Base-by-base conservation (phyloP, 2,329 filamentous ascomycete genomes). In the Diaporthe caulivora region DNA sequence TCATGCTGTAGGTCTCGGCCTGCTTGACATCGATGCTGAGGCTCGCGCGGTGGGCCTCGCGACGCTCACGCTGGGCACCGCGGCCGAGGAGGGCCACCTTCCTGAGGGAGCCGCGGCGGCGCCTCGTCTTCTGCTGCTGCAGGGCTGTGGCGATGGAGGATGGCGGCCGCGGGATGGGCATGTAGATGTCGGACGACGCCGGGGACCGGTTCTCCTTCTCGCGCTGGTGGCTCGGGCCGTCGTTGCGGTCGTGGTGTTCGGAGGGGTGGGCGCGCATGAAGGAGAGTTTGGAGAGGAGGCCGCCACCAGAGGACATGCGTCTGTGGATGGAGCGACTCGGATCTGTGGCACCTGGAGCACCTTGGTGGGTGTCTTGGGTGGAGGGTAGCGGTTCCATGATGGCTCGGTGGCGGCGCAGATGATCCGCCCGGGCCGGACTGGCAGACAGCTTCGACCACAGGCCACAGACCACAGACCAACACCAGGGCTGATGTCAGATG, bases 21-120 rank as follows among this genome's bases (percentile, higher is more conserved):
- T 82, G 80, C 31, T 82, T 80, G 26, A 82, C 85, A 71, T 87
- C 83, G 71, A 87, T 82, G 26, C 81, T 82, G 73, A 87, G 78
- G 24, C 84, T 80, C 71, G 85, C 88, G 34, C 73, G 65, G 47
- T 65, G 68, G 72, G 82, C 83, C 72, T 91, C 91, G 76, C 84
- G 88, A 79, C 83, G 87, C 77, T 90, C 91, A 74, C 89, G 87
- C 81, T 89, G 91, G 71, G 87, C 90, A 75, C 92, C 92, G 75
- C 93, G 93, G 21, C 94, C 94, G 24, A 98, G 87, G 64, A 98
- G 86, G 34, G 95, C 95, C 15, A 94, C 94, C 83, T 98, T 98
- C 74, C 95, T 90, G 81, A 98, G 86, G 15, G 95, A 98, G 5
- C 95, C 95, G 80, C 93, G 94, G 74, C 95, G 90, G 78, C 92